These are phyloP conservation scores for Phylloporus arenicola DNA, from an alignment of 768 basidiomycete species.

Conservation along the genomic window DNA sequence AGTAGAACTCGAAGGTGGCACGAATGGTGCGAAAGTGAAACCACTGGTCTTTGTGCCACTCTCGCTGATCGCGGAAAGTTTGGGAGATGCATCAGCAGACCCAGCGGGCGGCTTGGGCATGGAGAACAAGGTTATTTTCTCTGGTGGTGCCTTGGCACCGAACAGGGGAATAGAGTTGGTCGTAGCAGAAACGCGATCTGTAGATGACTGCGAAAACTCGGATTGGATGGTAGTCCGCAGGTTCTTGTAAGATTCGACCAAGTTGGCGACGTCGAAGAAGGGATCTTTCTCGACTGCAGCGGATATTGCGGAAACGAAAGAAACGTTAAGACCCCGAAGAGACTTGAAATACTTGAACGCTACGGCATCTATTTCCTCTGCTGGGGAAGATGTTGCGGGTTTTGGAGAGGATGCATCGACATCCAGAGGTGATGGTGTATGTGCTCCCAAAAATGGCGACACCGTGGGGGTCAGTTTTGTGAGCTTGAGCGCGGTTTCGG, in stretches of 20 bases:
- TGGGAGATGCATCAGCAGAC: conserved; percentile 12
- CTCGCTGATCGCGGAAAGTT: conserved; percentile 12
- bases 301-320: conserved; percentile 53
- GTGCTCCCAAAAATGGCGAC: conserved; percentile 11
- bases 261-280: conserved; percentile 54
- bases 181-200: conserved; percentile 4
- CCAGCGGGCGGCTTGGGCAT: conserved; percentile 35
- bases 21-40: conserved; percentile 25
- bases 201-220: conserved; percentile 34
- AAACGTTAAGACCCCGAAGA: conserved; percentile 70
- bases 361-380: conserved; percentile 26
- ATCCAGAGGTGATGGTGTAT: conserved; percentile 15
- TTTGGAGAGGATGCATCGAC: conserved; percentile 23
- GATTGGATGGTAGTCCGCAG: conserved; percentile 51
- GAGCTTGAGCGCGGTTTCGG: conserved; percentile 9
- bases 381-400: conserved; percentile 12
- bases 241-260: conserved; percentile 56
- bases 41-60: conserved; percentile 15
- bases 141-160: conserved; percentile 7
- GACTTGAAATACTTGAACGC: conserved; percentile 58
- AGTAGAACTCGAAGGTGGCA: conserved; percentile 15
- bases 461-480: conserved; percentile 16
- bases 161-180: conserved; percentile 11
- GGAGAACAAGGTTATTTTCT: conserved; percentile 16
- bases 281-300: conserved; percentile 63